phyloP scores from a whole-genome alignment of 805 yeast genomes.

The Suhomyces sp. region DNA sequence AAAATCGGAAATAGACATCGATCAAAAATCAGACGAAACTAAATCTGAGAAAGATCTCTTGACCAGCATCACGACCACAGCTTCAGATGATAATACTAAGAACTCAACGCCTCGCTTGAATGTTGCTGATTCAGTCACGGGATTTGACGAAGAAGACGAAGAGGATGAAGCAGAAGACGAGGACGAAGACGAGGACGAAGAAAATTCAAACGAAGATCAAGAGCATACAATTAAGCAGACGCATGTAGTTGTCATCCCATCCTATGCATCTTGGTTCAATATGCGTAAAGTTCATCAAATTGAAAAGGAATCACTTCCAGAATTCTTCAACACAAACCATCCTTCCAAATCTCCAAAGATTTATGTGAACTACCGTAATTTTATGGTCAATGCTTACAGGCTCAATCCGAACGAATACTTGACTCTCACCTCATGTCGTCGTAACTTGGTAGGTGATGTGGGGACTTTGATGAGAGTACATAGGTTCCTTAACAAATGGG shows the following conservation, averaged over 20 bases:
- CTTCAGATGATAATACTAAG: not conserved
- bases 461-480: conserved; percentile 85
- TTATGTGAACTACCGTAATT: conserved; percentile 80
- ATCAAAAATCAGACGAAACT: conserved; percentile 2
- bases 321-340: conserved; percentile 73
- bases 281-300: conserved; percentile 70
- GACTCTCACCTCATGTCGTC: conserved; percentile 86
- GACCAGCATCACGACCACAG: not conserved
- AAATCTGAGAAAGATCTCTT: not conserved
- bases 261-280: conserved; percentile 85
- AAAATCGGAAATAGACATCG: conserved; percentile 4
- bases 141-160: conserved; percentile 9
- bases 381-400: conserved; percentile 84
- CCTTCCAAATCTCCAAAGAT: conserved; percentile 78
- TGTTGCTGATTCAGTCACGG: conserved; percentile 2
- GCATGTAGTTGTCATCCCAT: conserved; percentile 81
- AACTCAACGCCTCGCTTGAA: not conserved
- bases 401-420: conserved; percentile 86
- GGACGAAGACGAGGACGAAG: conserved; percentile 4
- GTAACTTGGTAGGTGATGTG: conserved; percentile 89
- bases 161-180: conserved; percentile 8
- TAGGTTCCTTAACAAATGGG: conserved; percentile 86
- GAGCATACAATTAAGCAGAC: conserved; percentile 50
- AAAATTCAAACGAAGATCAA: conserved; percentile 2
- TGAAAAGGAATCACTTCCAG: conserved; percentile 83